Evolutionary conservation across 331 rosid species (phyloP), one percentile per base, ranked within the genome.

Genomic region (Saraca asoca): DNA sequence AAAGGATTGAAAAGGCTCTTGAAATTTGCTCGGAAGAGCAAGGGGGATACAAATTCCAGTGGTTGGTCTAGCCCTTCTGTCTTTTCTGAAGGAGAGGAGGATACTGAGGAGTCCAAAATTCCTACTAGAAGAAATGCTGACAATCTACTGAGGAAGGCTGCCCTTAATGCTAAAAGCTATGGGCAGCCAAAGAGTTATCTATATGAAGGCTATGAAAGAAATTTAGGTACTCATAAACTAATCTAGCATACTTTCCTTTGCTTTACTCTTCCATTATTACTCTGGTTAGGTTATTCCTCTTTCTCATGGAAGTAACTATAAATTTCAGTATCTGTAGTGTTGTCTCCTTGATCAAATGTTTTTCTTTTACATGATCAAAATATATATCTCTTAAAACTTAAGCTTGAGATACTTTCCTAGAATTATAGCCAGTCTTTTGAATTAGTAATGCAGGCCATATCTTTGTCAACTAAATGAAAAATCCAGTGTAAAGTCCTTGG

Each of bases 11-110:
- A 94, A 85, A 86, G 98, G 76, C 96, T 94, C 54, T 55, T 94
- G 70, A 94, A 90, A 63, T 94, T 94, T 81, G 97, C 98, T 62
- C 81, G 96, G 79, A 94, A 90, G 86, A 86, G 84, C 86, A 94
- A 83, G 79, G 97, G 95, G 8, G 97, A 90, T 78, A 79, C 85
- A 63, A 85, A 78, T 78, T 72, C 67, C 31, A 78, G 78, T 38
- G 96, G 95, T 60, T 93, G 87, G 88, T 94, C 98, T 46, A 88
- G 95, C 73, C 98, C 97, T 12, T 90, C 97, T 8, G 90, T 94
- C 55, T 91, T 90, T 74, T 94, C 98, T 7, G 98, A 90, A 85
- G 97, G 98, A 70, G 98, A 94, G 86, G 98, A 94, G 68, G 96
- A 84, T 70, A 73, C 78, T 14, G 93, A 87, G 69, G 89, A 87